Evolutionary conservation across 1,284 basidiomycete species (phyloP).

Genomic region (Leccinum griseonigrum): DNA sequence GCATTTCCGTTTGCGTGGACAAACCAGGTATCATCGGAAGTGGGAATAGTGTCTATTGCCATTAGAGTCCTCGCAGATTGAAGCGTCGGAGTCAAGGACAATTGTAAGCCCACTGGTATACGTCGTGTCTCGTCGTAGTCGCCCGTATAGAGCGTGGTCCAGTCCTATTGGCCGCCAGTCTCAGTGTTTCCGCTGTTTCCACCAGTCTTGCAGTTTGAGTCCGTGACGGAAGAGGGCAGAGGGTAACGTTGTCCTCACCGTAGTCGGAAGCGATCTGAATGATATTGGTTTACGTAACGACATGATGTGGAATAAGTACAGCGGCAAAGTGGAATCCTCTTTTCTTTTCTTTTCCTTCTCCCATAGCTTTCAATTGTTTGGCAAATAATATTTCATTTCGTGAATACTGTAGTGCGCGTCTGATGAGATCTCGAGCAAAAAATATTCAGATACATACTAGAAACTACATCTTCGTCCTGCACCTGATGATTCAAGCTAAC

Average conservation of each 20-base stretch:
- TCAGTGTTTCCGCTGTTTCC: neutral
- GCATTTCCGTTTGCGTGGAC: neutral
- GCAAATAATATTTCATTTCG: constrained; percentile 29
- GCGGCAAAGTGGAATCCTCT: neutral
- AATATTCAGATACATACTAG: constrained; percentile 55
- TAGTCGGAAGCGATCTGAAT: neutral
- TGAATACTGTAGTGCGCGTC: constrained; percentile 36
- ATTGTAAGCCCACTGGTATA: neutral
- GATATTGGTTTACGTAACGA: neutral
- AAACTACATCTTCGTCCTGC: constrained; percentile 93
- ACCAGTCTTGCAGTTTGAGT: neutral
- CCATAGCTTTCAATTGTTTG: neutral
- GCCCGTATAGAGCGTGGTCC: neutral
- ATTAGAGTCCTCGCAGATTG: neutral
- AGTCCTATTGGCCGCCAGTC: neutral
- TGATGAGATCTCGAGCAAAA: constrained; percentile 1
- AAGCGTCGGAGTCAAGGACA: neutral
- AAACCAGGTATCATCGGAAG: constrained; percentile 1
- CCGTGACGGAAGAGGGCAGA: neutral
- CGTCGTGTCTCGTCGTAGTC: neutral
- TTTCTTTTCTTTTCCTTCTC: neutral
- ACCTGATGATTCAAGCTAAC: constrained; percentile 87
- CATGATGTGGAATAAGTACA: neutral
- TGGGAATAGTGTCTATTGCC: constrained; percentile 4
- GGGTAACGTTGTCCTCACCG: neutral